These are phyloP conservation scores for Boletus insuetus DNA, from an alignment of 768 basidiomycete genomes.

Conservation along the genomic window DNA sequence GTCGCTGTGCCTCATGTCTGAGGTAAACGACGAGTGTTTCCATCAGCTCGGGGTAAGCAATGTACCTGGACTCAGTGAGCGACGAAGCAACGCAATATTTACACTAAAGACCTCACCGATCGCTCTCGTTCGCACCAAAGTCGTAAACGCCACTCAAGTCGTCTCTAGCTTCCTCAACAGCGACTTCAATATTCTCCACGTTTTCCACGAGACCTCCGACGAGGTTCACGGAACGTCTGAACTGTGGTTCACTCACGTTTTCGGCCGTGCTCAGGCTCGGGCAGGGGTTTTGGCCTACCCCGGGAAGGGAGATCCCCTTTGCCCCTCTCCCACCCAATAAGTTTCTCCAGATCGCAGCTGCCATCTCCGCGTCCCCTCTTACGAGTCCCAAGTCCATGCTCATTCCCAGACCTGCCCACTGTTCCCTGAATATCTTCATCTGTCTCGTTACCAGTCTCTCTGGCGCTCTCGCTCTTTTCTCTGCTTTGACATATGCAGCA, in stretches of 20 bases:
- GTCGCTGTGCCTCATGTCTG: constrained; percentile 64
- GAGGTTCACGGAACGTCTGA: constrained; percentile 68
- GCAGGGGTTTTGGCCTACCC: not conserved
- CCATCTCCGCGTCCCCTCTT: constrained; percentile 77
- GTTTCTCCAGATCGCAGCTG: constrained; percentile 89
- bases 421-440: constrained; percentile 90
- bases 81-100: not conserved
- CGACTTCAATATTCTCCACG: constrained; percentile 54
- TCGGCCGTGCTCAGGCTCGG: constrained; percentile 12
- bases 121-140: constrained; percentile 52
- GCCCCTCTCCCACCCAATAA: constrained; percentile 83
- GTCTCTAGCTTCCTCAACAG: constrained; percentile 57
- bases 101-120: constrained; percentile 20
- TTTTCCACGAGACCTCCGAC: constrained; percentile 63
- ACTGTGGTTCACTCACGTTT: constrained; percentile 22
- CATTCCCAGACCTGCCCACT: constrained; percentile 82
- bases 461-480: constrained; percentile 50
- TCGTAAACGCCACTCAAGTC: constrained; percentile 74
- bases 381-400: constrained; percentile 77
- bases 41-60: constrained; percentile 75
- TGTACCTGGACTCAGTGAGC: constrained; percentile 49
- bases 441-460: constrained; percentile 80
- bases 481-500: constrained; percentile 27
- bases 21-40: constrained; percentile 66
- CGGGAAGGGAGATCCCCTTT: constrained; percentile 52